Percentiles rank a stretch among this genome's conserved stretches.
Conservation (phyloP, 1,284 basidiomycete species). For the Pholiota adiposa region DNA sequence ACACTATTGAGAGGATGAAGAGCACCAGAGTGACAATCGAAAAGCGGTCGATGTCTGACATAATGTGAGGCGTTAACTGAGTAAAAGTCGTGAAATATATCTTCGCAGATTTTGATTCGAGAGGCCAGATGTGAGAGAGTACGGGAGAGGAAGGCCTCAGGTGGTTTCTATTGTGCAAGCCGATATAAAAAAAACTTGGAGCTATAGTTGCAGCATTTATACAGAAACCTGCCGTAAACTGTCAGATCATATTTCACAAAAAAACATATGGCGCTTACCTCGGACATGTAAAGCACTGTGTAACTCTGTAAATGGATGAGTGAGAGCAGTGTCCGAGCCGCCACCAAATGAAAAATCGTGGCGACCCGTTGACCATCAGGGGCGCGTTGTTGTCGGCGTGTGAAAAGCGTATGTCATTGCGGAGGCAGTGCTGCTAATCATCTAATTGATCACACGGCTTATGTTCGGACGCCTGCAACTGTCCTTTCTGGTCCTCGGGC, state of each 20-base stretch:
- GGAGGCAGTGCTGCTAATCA: not conserved
- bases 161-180: not conserved
- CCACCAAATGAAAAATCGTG: not conserved
- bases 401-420: not conserved
- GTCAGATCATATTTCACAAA: not conserved
- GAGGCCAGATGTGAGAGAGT: too few relatives aligned
- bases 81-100: not conserved
- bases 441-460: not conserved
- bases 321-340: not conserved
- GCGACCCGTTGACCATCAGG: not conserved
- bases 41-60: slow-evolving; percentile 45
- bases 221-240: not conserved
- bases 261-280: not conserved
- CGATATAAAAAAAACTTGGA: not conserved
- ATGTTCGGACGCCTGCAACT: not conserved
- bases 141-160: not conserved
- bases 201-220: not conserved
- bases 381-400: not conserved
- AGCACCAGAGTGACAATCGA: slow-evolving; percentile 71
- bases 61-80: slow-evolving; percentile 21
- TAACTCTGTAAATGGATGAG: not conserved
- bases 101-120: not conserved
- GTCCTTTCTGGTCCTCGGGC: not conserved
- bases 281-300: not conserved
- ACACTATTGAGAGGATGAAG: slow-evolving; percentile 75